phyloP scores from a whole-genome alignment of 1,139 yeast genomes.

The Hanseniaspora uvarum region DNA sequence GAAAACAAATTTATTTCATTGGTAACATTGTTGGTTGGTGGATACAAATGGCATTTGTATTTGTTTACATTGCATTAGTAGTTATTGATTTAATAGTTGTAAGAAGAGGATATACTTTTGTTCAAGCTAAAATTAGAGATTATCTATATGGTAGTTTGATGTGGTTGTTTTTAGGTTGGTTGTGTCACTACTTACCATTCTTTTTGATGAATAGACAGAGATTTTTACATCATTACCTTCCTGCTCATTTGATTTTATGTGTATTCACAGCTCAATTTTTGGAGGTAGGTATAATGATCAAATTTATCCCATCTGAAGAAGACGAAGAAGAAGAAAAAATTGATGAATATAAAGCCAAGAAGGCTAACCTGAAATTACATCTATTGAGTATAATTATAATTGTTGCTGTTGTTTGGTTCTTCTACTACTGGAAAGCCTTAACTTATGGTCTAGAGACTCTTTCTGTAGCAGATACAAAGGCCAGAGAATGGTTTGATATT shows the following conservation, averaged over 20 bases:
- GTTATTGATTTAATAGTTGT: conserved; percentile 68
- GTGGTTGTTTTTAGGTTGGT: conserved; percentile 80
- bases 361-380: conserved; percentile 27
- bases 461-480: conserved; percentile 51
- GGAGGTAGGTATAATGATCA: conserved; percentile 65
- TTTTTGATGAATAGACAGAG: conserved; percentile 87
- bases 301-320: conserved; percentile 28
- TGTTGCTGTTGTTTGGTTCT: conserved; percentile 48
- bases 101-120: conserved; percentile 55
- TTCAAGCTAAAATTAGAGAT: conserved; percentile 55
- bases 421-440: conserved; percentile 68
- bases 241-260: conserved; percentile 89
- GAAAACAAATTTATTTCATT: conserved; percentile 71
- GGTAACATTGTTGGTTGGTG: conserved; percentile 93
- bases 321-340: conserved; percentile 27
- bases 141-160: conserved; percentile 73
- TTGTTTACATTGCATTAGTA: conserved; percentile 52
- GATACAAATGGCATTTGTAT: conserved; percentile 62
- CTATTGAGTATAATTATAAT: conserved; percentile 38
- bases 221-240: conserved; percentile 88
- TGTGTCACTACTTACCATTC: conserved; percentile 81
- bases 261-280: conserved; percentile 70
- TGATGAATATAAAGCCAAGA: conserved; percentile 23
- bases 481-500: conserved; percentile 74
- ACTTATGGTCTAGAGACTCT: conserved; percentile 72